Base-by-base conservation (phyloP, 2,329 filamentous ascomycete genomes). In the Neurospora sp. region DNA sequence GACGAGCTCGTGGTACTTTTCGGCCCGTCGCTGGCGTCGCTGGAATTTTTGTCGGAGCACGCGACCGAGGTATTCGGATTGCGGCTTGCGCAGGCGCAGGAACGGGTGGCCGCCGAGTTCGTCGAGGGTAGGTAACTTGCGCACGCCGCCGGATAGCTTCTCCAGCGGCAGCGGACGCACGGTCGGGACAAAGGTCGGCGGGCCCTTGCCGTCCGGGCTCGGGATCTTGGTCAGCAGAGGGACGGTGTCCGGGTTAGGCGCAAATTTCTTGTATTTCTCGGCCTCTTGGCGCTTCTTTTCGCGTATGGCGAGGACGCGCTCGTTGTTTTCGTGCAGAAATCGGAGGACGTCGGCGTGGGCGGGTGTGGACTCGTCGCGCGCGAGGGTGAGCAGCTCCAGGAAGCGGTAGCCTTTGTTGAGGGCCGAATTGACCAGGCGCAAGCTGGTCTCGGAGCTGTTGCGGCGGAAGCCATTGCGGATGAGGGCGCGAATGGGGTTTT, bases 371-470 rank as follows among this genome's bases (percentile, higher is more conserved):
- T 80, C 62, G 69, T 73, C 70, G 75, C 81, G 78, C 15, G 82
- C 79, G 75, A 80, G 77, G 71, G 76, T 72, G 67, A 85, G 74
- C 71, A 84, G 72, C 73, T 78, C 75, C 13, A 86, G 79, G 72
- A 81, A 84, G 80, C 83, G 73, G 58, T 94, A 94, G 33, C 91
- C 92, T 36, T 87, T 86, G 40, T 85, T 81, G 74, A 95, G 86
- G 8, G 88, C 86, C 1, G 87, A 82, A 67, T 85, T 84, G 33
- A 93, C 81, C 43, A 91, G 82, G 19, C 87, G 84, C 1, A 84
- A 81, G 73, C 88, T 90, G 13, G 83, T 85, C 70, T 90, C 83
- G 66, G 82, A 78, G 66, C 81, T 81, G 77, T 93, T 90, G 70
- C 85, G 84, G 68, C 80, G 82, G 78, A 94, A 93, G 70, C 85